phyloP scores from a whole-genome alignment of 106 monocot genomes.

The Dioscorea dumetorum region DNA sequence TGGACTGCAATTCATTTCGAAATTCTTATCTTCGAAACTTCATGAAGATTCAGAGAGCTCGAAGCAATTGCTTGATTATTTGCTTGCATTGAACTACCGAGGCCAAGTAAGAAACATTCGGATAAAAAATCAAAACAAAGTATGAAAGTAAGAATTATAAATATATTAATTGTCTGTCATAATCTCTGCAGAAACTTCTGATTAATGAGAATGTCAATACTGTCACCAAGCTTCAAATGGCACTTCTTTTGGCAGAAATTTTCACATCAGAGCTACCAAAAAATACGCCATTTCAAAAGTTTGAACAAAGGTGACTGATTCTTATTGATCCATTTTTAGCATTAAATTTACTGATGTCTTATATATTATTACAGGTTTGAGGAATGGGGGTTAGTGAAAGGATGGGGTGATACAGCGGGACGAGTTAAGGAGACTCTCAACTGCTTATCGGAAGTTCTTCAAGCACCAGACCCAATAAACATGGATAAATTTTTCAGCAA shows the following conservation, averaged over 20 bases:
- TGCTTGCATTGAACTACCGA: conserved; percentile 49
- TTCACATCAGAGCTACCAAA: conserved; percentile 52
- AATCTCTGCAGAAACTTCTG: conserved; percentile 75
- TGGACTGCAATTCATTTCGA: conserved; percentile 56
- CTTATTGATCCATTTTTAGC: too few species aligned
- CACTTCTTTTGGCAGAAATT: conserved; percentile 71
- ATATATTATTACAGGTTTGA: conserved; percentile 44
- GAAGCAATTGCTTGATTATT: conserved; percentile 72
- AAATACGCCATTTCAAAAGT: conserved; percentile 72
- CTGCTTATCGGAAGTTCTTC: conserved; percentile 82
- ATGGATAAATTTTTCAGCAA: conserved; percentile 80
- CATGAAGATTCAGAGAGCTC: conserved; percentile 29
- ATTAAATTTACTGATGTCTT: background rate
- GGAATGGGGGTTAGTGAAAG: conserved; percentile 89
- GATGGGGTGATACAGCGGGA: conserved; percentile 90
- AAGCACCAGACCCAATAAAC: conserved; percentile 74
- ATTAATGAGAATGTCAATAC: conserved; percentile 70
- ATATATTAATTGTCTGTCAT: background rate
- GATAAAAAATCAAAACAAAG: too few species aligned
- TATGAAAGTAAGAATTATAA: too few species aligned
- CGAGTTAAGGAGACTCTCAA: conserved; percentile 64
- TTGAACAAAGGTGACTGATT: conserved; percentile 65
- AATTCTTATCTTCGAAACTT: conserved; percentile 57
- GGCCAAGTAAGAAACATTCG: conserved; percentile 47
- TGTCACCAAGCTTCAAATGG: conserved; percentile 73